These are phyloP conservation scores for Pseudozyma tsukubaensis DNA, from an alignment of 1,284 basidiomycete species.

Conservation along the genomic window DNA sequence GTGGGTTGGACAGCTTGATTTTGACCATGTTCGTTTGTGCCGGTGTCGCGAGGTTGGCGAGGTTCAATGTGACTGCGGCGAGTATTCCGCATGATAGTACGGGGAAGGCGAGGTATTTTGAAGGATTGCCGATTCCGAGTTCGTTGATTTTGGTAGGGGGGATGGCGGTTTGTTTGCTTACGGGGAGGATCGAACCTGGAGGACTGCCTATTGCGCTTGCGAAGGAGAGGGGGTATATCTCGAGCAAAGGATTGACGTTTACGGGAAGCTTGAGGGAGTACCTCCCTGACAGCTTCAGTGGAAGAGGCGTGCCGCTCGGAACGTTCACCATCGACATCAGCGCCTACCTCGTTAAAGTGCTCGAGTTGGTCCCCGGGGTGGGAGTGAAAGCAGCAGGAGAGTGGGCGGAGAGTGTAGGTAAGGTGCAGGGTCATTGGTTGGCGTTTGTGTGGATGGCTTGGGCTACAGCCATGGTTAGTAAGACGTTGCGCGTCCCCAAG, in stretches of 20 bases:
- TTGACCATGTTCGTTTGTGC: conserved; percentile 93
- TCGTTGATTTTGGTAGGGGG: conserved; percentile 83
- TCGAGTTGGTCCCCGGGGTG: conserved; percentile 33
- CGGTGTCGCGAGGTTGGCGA: conserved; percentile 92
- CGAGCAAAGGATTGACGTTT: conserved; percentile 49
- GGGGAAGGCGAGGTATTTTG: conserved; percentile 94
- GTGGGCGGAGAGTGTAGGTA: conserved; percentile 29
- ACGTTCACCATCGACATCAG: conserved; percentile 51
- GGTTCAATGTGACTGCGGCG: conserved; percentile 98
- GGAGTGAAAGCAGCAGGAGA: not conserved
- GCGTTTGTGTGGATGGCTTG: conserved; percentile 61
- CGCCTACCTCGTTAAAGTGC: conserved; percentile 16
- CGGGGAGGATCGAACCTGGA: conserved; percentile 72
- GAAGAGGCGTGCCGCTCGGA: conserved; percentile 56
- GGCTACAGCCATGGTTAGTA: conserved; percentile 65
- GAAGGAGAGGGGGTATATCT: conserved; percentile 43
- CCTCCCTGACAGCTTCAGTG: conserved; percentile 38
- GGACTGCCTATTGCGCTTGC: conserved; percentile 49
- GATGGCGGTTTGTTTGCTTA: conserved; percentile 83
- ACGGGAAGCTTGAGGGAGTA: conserved; percentile 51
- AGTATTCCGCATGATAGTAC: conserved; percentile 86
- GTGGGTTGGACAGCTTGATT: conserved; percentile 85
- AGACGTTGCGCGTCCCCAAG: conserved; percentile 67
- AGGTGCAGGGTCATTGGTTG: conserved; percentile 57
- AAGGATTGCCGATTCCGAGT: conserved; percentile 95